phyloP scores from a whole-genome alignment of 75 land plant species.

The Cryptomeria japonica region DNA sequence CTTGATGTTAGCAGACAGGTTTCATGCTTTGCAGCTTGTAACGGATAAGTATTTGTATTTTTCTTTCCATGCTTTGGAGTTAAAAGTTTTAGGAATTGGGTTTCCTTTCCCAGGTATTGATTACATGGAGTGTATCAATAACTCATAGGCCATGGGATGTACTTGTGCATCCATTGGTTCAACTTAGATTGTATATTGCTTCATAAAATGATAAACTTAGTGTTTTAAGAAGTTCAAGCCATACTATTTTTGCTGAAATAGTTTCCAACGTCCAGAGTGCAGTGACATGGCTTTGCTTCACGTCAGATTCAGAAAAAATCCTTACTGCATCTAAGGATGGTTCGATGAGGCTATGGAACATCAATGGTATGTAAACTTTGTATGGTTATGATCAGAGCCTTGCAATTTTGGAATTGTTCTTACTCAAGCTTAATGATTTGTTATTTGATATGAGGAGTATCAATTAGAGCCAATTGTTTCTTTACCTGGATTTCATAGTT shows the following conservation, averaged over 20 bases:
- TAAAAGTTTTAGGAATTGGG: neutral
- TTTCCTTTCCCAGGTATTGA: neutral
- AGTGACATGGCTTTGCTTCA: constrained; percentile 90
- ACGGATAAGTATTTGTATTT: neutral
- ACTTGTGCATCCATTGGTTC: neutral
- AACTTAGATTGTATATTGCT: neutral
- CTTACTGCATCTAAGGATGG: constrained; percentile 99
- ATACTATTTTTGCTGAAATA: neutral
- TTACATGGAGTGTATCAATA: neutral
- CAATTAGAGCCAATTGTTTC: neutral
- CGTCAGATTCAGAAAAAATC: constrained; percentile 81
- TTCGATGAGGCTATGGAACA: constrained; percentile 91
- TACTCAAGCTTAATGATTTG: neutral
- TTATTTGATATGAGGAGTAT: neutral
- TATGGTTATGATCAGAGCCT: neutral
- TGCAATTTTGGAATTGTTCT: neutral
- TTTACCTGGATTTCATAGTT: neutral
- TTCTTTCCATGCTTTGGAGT: neutral
- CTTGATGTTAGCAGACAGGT: neutral
- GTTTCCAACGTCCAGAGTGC: constrained; percentile 70
- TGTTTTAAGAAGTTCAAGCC: constrained; percentile 1
- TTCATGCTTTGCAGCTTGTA: neutral
- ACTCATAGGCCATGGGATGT: neutral
- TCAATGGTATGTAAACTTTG: constrained; percentile 69
- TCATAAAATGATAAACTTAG: neutral